Evolutionary conservation across 495 filamentous ascomycete genomes (phyloP), one percentile per base, ranked within the genome.

Genomic region (Neurospora sp.): DNA sequence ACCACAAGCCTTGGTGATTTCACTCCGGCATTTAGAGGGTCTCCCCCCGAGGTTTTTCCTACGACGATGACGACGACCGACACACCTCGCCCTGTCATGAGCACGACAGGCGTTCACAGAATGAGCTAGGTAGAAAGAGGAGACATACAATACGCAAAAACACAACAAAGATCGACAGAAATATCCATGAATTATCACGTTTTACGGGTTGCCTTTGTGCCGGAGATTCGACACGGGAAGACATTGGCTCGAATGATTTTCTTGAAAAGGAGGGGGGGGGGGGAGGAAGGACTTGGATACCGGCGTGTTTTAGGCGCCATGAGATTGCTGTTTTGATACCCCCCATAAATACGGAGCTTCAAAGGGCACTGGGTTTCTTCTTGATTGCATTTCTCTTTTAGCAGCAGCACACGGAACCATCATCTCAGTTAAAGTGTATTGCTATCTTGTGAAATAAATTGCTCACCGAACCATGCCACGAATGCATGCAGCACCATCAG

Each of bases 11-110:
- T 66, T 31, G 28, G 54, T 66, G 54, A 66, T 36, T 66, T 66
- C 2, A 66, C 54, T 7, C 54, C 54, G 28, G 15, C 54, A 31
- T 66, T 66, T 1, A 66, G 54, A 34, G 54, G 54, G 54, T 66
- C 54, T 66, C 54, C 54, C 8, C 54, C 54, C 28, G 54, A 66
- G 54, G 54, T 81, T 7, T 45, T 75, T 36, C 75, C 75, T 66
- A 73, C 73, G 34, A 77, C 79, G 15, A 78, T 79, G 70, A 81
- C 79, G 3, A 84, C 82, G 2, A 80, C 69, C 72, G 83, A 81
- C 39, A 81, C 82, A 4, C 83, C 83, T 15, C 79, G 80, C 9
- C 70, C 79, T 13, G 75, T 77, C 19, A 66, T 77, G 74, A 9
- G 54, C 9, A 72, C 74, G 6, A 71, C 72, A n/a, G 75, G 76